phyloP scores from a whole-genome alignment of 2,329 filamentous ascomycete genomes.

The Paecilomyces variotii region DNA sequence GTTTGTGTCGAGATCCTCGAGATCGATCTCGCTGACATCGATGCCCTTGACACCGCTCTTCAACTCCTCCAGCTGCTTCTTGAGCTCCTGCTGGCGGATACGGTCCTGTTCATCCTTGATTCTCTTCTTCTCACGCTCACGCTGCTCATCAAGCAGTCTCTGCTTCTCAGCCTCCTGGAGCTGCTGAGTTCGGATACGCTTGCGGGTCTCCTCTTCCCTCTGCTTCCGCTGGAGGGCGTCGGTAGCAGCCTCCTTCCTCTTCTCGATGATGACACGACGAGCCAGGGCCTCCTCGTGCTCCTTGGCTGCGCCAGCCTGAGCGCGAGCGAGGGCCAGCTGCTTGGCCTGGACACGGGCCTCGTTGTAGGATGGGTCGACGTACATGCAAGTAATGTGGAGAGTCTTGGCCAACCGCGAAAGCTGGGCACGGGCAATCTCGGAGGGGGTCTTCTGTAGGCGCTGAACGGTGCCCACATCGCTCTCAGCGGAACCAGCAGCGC shows the following conservation, averaged over 20 bases:
- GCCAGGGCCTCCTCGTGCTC: conserved; percentile 80
- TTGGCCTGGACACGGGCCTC: conserved; percentile 72
- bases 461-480: conserved; percentile 77
- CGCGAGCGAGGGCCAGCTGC: conserved; percentile 69
- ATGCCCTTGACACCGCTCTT: conserved; percentile 80
- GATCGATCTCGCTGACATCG: conserved; percentile 61
- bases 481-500: conserved; percentile 79
- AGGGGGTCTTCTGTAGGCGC: conserved; percentile 92
- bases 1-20: conserved; percentile 81
- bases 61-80: conserved; percentile 85
- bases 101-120: conserved; percentile 80
- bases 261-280: conserved; percentile 85
- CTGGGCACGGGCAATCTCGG: conserved; percentile 94
- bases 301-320: conserved; percentile 80
- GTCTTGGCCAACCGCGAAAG: conserved; percentile 85
- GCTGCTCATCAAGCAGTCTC: conserved; percentile 84
- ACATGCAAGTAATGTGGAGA: conserved; percentile 88
- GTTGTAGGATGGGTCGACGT: conserved; percentile 85
- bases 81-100: conserved; percentile 85
- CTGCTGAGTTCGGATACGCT: conserved; percentile 77
- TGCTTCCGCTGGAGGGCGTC: conserved; percentile 81
- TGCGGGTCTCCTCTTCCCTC: conserved; percentile 84
- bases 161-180: conserved; percentile 83
- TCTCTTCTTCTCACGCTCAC: conserved; percentile 79
- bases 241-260: conserved; percentile 93